Evolutionary conservation across 2,329 filamentous ascomycete genomes (phyloP).

Genomic region (Nemania bipapillata): DNA sequence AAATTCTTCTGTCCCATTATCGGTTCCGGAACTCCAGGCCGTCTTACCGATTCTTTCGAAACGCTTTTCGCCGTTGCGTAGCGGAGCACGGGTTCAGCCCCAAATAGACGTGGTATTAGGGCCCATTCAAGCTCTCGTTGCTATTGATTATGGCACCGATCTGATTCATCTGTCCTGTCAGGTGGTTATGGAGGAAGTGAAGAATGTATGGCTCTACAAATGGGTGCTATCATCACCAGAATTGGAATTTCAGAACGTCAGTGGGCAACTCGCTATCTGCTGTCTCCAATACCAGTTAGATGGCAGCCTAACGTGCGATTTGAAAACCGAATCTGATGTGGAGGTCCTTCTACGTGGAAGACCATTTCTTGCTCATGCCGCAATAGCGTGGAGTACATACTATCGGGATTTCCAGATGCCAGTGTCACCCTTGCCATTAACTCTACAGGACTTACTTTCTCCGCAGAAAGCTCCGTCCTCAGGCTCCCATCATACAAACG

Average conservation of each 20-base stretch:
- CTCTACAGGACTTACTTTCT: neutral
- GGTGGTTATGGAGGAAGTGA: neutral
- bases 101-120: neutral
- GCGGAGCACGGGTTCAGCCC: neutral
- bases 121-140: neutral
- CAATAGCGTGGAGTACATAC: neutral
- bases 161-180: neutral
- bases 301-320: neutral
- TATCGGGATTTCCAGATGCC: neutral
- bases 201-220: neutral
- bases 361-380: neutral
- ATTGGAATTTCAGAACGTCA: neutral
- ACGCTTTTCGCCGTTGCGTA: neutral
- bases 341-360: neutral
- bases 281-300: neutral
- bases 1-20: neutral
- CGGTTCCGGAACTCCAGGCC: neutral
- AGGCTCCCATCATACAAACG: no score
- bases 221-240: neutral
- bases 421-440: neutral
- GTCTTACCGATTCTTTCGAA: neutral
- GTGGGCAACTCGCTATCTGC: neutral
- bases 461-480: no score
- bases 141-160: neutral
- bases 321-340: neutral